These are phyloP conservation scores for Myrmaecium sp. DNA, from an alignment of 2,329 filamentous ascomycete genomes.

Conservation along the genomic window DNA sequence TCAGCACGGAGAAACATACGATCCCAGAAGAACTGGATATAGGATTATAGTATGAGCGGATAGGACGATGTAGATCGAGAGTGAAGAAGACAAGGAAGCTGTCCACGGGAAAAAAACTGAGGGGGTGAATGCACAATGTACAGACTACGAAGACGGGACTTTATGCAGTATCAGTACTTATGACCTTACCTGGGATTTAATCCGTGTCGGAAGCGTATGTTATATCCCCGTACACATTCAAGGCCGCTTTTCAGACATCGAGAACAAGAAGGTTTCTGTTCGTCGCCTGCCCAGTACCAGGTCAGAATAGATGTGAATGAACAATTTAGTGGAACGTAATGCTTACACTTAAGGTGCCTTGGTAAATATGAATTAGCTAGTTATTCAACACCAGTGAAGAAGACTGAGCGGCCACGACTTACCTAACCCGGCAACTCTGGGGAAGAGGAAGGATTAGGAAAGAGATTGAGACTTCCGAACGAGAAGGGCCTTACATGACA, in stretches of 20 bases:
- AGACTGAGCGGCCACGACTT: conserved; percentile 1
- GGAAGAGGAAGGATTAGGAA: not conserved
- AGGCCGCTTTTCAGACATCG: conserved; percentile 13
- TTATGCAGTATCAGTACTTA: too few relatives aligned
- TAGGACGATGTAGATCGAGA: too few relatives aligned
- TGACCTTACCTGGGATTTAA: conserved; percentile 15
- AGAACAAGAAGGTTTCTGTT: conserved; percentile 11
- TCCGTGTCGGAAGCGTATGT: conserved; percentile 15
- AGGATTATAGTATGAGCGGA: too few relatives aligned
- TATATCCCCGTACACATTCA: conserved; percentile 14
- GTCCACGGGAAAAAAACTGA: too few relatives aligned
- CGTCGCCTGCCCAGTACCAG: conserved; percentile 9
- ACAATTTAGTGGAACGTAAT: not conserved
- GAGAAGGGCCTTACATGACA: conserved; percentile 3
- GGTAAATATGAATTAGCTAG: not conserved
- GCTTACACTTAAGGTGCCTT: conserved; percentile 13
- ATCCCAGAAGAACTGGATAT: too few relatives aligned
- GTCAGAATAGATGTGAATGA: not conserved
- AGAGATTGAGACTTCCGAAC: not conserved
- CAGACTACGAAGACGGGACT: not conserved
- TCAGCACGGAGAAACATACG: too few relatives aligned
- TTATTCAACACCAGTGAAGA: conserved; percentile 1
- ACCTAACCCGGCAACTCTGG: conserved; percentile 6
- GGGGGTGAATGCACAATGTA: too few relatives aligned
- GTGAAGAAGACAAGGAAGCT: too few relatives aligned